A percentile compares a stretch with the other conserved stretches of the same genome.
phyloP scores from a whole-genome alignment of 2,329 filamentous ascomycete species.

The Botryotinia narcissicola region DNA sequence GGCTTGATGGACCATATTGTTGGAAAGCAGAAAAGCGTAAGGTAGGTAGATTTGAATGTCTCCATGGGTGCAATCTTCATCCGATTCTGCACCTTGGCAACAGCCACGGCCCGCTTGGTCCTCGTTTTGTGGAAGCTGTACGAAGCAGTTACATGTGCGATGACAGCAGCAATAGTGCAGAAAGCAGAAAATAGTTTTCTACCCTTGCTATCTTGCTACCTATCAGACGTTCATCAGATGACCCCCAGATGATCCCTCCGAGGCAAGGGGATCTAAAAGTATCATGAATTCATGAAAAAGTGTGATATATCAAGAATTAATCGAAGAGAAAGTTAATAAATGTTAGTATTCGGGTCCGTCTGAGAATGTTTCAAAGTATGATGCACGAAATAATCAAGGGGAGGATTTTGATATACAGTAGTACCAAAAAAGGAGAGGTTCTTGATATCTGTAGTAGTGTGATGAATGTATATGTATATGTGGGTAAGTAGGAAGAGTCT shows the following conservation, averaged over 20 bases:
- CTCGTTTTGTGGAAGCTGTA: conserved; percentile 18
- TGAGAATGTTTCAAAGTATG: not conserved
- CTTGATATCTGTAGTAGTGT: not conserved
- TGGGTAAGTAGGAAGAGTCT: not conserved
- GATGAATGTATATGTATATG: not conserved
- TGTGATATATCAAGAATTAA: not conserved
- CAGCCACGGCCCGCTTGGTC: conserved; percentile 20
- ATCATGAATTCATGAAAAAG: not conserved
- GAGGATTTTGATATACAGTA: not conserved
- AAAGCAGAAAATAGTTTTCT: not conserved
- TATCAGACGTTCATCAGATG: conserved; percentile 18
- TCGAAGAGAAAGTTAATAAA: not conserved
- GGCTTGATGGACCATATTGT: conserved; percentile 12
- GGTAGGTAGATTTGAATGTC: conserved; percentile 11
- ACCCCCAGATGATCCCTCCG: conserved; percentile 10
- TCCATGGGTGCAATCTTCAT: conserved; percentile 21
- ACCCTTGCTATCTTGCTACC: conserved; percentile 16
- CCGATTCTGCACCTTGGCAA: conserved; percentile 20
- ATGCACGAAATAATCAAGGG: not conserved
- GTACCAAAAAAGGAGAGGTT: not conserved
- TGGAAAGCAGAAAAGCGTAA: conserved; percentile 13
- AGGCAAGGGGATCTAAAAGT: not conserved
- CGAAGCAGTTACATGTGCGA: conserved; percentile 17
- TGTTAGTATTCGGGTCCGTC: conserved; percentile 12
- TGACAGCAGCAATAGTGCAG: conserved; percentile 16